Evolutionary conservation across 1,284 basidiomycete genomes (phyloP), one percentile per base, ranked within the genome.

Genomic region (Ustilago loliicola): DNA sequence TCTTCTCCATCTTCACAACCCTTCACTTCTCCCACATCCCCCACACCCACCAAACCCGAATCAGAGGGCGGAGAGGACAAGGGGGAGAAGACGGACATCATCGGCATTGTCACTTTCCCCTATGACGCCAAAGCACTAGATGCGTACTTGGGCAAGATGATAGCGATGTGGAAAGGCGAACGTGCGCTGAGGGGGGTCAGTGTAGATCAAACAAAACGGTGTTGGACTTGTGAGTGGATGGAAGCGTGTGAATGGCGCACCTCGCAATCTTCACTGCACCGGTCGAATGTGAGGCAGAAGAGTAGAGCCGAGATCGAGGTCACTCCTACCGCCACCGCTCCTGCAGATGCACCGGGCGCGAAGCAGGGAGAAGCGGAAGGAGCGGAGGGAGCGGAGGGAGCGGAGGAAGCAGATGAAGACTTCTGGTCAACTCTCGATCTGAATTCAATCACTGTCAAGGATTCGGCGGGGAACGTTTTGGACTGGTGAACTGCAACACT

Each of bases 231-330:
- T 66, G 81, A 79, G 48, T 85, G 76, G 76, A 65, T 64, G 3
- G 66, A 82, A 3, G 80, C 72, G 0, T 85, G 84, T 54, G 84
- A 85, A 61, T 85, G 84, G 84, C 71, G 84, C 10, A 59, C 48
- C 0, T 7, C 25, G 13, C 68, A 75, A 34, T 40, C 40, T 9
- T 10, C 15, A 27, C 11, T 15, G 15, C 27, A 11, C 30, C 59
- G 30, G 27, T 45, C 15, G 13, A 32, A 45, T 4, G 17, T 13
- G 1, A 3, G 15, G 36, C 23, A 38, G 2, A 45, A 36, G 27
- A 29, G 42, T 30, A n/a, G 32, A 13, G 29, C 50, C 6, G 7
- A 3, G 38, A 19, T 40, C 6, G 15, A 15, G 38, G 7, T 40
- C 17, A 40, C 38, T 7, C 11, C 38, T 40, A 15, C 38, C 6